These are phyloP conservation scores for Lophiotrema nucula DNA, from an alignment of 495 filamentous ascomycete genomes.

Conservation along the genomic window DNA sequence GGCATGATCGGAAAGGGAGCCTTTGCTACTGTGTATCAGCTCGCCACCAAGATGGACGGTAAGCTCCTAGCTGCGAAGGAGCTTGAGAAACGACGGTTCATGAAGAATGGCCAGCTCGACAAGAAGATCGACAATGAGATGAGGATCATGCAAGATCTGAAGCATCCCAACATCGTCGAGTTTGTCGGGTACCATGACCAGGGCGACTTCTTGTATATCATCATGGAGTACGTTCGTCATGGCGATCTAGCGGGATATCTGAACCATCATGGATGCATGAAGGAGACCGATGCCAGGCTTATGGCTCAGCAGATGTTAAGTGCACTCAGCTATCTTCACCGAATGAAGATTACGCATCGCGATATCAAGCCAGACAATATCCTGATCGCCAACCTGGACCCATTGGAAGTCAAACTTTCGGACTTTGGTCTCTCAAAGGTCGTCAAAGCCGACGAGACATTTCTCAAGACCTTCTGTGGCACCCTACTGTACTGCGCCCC, in stretches of 20 bases:
- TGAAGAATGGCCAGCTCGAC: constrained; percentile 81
- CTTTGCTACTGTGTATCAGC: constrained; percentile 87
- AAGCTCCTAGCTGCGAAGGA: constrained; percentile 84
- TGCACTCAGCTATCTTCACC: constrained; percentile 84
- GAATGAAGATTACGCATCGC: constrained; percentile 84
- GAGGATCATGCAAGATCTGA: constrained; percentile 80
- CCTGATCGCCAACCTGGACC: constrained; percentile 68
- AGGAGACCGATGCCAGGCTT: constrained; percentile 63
- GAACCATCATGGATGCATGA: constrained; percentile 55
- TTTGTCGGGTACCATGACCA: constrained; percentile 84
- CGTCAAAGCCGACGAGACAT: constrained; percentile 80
- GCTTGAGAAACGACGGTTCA: constrained; percentile 82
- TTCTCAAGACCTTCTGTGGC: constrained; percentile 93
- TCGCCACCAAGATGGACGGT: constrained; percentile 77
- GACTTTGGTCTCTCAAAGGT: constrained; percentile 97
- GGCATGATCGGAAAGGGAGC: constrained; percentile 80
- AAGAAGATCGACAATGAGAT: constrained; percentile 92
- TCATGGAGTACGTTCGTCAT: constrained; percentile 89
- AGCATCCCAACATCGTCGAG: constrained; percentile 86
- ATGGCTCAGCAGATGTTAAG: constrained; percentile 76
- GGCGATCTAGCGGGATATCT: constrained; percentile 82
- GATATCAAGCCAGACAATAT: constrained; percentile 99
- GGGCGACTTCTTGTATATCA: constrained; percentile 77
- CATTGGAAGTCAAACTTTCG: constrained; percentile 82
- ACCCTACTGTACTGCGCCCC: constrained; percentile 94